phyloP scores from a whole-genome alignment of 202 grass and related monocot species.

The Saccharum hybrid region DNA sequence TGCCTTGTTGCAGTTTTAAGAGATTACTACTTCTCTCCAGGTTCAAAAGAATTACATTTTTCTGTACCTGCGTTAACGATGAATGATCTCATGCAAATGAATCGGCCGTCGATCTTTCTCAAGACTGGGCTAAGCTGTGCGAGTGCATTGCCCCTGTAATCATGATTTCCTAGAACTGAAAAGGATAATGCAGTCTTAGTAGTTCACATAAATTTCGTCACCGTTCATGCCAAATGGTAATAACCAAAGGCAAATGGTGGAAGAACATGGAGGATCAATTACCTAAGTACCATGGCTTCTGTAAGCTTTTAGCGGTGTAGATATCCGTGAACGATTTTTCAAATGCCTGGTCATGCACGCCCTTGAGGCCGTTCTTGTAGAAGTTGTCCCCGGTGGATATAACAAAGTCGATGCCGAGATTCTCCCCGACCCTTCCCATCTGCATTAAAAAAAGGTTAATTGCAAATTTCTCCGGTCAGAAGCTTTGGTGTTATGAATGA shows the following conservation, averaged over 20 bases:
- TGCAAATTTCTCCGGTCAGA: not conserved
- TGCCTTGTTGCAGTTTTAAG: not conserved
- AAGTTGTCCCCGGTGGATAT: slow-evolving; percentile 94
- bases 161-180: slow-evolving; percentile 91
- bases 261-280: not conserved
- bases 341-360: slow-evolving; percentile 61
- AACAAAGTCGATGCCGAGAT: slow-evolving; percentile 79
- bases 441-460: slow-evolving; percentile 24
- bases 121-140: slow-evolving; percentile 79
- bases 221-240: not conserved
- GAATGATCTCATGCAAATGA: slow-evolving; percentile 88
- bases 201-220: not conserved
- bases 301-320: slow-evolving; percentile 75
- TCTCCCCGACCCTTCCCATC: slow-evolving; percentile 80
- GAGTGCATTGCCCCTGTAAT: slow-evolving; percentile 76
- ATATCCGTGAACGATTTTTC: slow-evolving; percentile 72
- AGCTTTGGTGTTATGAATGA: not conserved
- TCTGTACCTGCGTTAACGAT: slow-evolving; percentile 49
- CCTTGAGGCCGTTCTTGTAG: slow-evolving; percentile 67
- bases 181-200: slow-evolving; percentile 18
- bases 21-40: not conserved
- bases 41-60: not conserved
- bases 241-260: not conserved
- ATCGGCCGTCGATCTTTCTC: slow-evolving; percentile 59
- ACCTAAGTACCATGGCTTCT: slow-evolving; percentile 87